Evolutionary conservation across 2,329 filamentous ascomycete genomes (phyloP), one percentile per base, ranked within the genome.

Genomic region (Colletotrichum sp.): DNA sequence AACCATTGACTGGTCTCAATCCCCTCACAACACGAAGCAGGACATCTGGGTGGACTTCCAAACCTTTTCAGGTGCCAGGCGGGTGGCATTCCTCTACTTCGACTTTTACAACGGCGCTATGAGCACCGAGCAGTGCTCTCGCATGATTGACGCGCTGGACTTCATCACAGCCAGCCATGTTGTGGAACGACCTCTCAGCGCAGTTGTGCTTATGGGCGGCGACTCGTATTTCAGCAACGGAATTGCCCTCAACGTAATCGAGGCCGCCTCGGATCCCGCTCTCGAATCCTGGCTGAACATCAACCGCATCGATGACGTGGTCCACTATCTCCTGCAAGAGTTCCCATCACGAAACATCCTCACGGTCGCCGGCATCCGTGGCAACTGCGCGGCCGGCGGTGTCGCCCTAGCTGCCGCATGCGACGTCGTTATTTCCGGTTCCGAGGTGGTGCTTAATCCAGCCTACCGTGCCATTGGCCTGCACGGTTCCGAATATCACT

Each of bases 61-160:
- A 16, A 72, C 78, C 12, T 81, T 82, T 38, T 78, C 79, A 10
- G 77, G 79, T 13, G 60, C 68, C 15, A 71, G 77, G 13, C 80
- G 79, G 18, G 79, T 83, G 8, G 85, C 85, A 1, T 86, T 85
- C 69, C 77, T 87, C n/a, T 83, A 85, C 78, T 87, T 85, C 71
- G 81, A 86, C 68, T 85, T 86, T 68, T 87, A 86, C 80, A 87
- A 87, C 70, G 85, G 85, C 34, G 85, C 85, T 67, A 86, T 87
- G 85, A 82, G 84, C 26, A 86, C 85, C 0, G 75, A 73, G 8
- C 84, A 87, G 71, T 87, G 85, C 77, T 81, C 80, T 15, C 81
- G 81, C 10, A 78, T 86, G 28, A 81, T 84, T 66, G 79, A 81
- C 9, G 84, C 84, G 15, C 81, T 87, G 67, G 82, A 83, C 18